A percentile compares a stretch with the other conserved stretches of the same genome.
phyloP scores from a whole-genome alignment of 2,329 filamentous ascomycete species.

The Penicillium sp. region DNA sequence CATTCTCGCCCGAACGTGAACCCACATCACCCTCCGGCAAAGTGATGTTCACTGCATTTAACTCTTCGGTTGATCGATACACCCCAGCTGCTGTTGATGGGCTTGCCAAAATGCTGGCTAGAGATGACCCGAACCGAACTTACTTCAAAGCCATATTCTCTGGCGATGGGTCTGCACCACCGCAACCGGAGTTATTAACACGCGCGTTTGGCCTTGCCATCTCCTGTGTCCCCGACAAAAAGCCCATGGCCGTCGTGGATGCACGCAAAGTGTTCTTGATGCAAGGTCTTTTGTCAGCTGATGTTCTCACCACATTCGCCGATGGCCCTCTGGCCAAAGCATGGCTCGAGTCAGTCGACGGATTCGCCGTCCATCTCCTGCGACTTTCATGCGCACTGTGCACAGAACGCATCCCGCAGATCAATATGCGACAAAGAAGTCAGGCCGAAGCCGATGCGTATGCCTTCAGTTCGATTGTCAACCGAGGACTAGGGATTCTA shows the following conservation, averaged over 20 bases:
- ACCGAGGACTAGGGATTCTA: slow-evolving; percentile 60
- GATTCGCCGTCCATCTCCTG: slow-evolving; percentile 71
- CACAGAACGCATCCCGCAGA: slow-evolving; percentile 47
- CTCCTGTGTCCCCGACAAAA: slow-evolving; percentile 68
- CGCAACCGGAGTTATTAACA: slow-evolving; percentile 71
- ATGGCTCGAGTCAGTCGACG: slow-evolving; percentile 77
- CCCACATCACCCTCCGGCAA: slow-evolving; percentile 51
- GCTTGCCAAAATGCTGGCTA: slow-evolving; percentile 79
- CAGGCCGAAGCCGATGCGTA: slow-evolving; percentile 37
- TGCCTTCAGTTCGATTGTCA: slow-evolving; percentile 49
- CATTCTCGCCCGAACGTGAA: slow-evolving; percentile 73
- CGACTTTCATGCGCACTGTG: slow-evolving; percentile 66
- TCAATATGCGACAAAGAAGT: slow-evolving; percentile 29
- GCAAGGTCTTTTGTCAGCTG: slow-evolving; percentile 82
- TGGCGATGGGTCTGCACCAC: slow-evolving; percentile 55
- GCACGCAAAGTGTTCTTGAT: slow-evolving; percentile 79
- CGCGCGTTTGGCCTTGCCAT: slow-evolving; percentile 79
- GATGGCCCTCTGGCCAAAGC: slow-evolving; percentile 63
- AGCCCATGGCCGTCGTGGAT: slow-evolving; percentile 62
- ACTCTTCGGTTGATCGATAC: slow-evolving; percentile 74
- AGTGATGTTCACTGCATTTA: slow-evolving; percentile 71
- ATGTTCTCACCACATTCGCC: slow-evolving; percentile 72
- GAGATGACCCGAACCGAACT: slow-evolving; percentile 84
- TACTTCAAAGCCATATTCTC: slow-evolving; percentile 76
- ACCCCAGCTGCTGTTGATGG: slow-evolving; percentile 82